These are phyloP conservation scores for Pleurotus tuoliensis DNA, from an alignment of 768 basidiomycete species.

Conservation along the genomic window DNA sequence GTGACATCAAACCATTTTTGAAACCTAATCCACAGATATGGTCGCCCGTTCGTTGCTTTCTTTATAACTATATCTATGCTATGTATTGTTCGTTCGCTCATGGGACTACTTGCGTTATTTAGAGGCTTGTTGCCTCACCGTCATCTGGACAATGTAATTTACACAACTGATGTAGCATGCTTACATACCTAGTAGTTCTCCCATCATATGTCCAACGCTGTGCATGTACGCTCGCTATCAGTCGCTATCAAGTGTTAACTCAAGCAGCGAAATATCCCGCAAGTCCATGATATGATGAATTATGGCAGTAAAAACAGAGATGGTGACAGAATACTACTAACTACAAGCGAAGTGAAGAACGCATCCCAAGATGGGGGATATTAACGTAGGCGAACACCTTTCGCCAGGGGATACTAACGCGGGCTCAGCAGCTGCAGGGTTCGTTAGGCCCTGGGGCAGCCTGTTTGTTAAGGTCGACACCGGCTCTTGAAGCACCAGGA, in stretches of 20 bases:
- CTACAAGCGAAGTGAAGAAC: conserved; percentile 20
- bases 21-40: too few relatives aligned
- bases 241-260: too few relatives aligned
- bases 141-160: conserved; percentile 6
- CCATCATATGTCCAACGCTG: too few relatives aligned
- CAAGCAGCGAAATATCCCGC: conserved; percentile 29
- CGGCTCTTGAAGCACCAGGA: conserved; percentile 47
- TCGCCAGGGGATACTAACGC: conserved; percentile 8
- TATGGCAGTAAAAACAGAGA: conserved; percentile 12
- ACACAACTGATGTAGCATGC: conserved; percentile 1
- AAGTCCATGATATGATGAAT: conserved; percentile 27
- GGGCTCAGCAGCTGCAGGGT: conserved; percentile 69
- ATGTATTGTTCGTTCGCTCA: conserved; percentile 6
- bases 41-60: conserved; percentile 1
- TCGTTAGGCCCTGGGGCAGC: conserved; percentile 53
- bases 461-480: conserved; percentile 82
- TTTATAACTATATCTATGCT: background rate
- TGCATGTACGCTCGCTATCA: too few relatives aligned
- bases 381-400: conserved; percentile 16
- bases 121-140: background rate
- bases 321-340: conserved; percentile 20
- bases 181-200: background rate
- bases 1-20: too few relatives aligned
- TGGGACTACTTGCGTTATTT: background rate
- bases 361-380: conserved; percentile 27